Evolutionary conservation across 2,329 filamentous ascomycete species (phyloP).

Genomic region (Talaromyces sp.): DNA sequence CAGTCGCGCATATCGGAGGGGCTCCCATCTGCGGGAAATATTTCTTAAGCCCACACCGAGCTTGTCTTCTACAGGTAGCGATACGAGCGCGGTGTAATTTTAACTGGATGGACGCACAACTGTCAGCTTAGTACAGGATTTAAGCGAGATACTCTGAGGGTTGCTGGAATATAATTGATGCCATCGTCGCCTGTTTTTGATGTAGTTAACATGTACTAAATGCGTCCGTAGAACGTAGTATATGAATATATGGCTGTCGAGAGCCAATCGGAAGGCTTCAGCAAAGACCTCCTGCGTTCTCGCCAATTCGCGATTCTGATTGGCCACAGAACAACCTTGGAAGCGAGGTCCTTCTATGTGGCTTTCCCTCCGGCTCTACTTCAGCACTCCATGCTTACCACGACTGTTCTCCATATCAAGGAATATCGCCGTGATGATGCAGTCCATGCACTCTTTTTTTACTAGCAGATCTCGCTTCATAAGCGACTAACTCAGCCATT

Average conservation of each 20-base stretch:
- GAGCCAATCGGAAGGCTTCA: conserved; percentile 12
- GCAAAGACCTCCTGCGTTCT: conserved; percentile 20
- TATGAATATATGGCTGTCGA: not conserved
- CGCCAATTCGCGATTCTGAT: conserved; percentile 34
- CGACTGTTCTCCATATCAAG: not conserved
- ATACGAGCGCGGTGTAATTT: conserved; percentile 2
- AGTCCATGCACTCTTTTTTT: not conserved
- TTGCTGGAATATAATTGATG: not conserved
- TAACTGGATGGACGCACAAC: not conserved
- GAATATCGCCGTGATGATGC: not conserved
- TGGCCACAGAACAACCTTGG: conserved; percentile 23
- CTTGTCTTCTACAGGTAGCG: not conserved
- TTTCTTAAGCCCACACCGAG: not conserved
- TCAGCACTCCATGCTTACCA: not conserved
- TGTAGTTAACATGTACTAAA: too few species aligned
- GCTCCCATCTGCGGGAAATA: not conserved
- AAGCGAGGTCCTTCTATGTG: conserved; percentile 3
- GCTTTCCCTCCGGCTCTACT: conserved; percentile 1
- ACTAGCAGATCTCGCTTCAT: not conserved
- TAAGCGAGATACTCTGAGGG: not conserved
- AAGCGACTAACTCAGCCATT: not conserved
- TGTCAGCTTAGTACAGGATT: not conserved
- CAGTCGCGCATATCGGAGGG: not conserved
- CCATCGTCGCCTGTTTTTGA: not conserved
- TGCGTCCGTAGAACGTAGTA: not conserved